Evolutionary conservation across 225 moss, liverwort and hornwort genomes (phyloP).

Genomic region (Polytrichum formosum): DNA sequence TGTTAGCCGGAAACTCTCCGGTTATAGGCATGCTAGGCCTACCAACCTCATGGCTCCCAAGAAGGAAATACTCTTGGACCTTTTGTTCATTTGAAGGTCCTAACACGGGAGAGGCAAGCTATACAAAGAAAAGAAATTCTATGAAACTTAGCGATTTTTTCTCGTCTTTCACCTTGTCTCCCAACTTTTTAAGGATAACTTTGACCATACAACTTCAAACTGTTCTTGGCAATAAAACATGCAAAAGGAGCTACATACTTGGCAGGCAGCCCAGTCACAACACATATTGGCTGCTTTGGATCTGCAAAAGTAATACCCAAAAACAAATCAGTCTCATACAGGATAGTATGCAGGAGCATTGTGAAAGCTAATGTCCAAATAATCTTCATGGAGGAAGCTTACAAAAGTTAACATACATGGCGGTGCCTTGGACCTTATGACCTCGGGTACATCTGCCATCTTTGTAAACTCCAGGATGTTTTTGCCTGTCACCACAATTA

Average conservation of each 20-base stretch:
- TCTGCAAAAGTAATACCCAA: conserved; percentile 48
- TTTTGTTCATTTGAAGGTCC: too few species aligned
- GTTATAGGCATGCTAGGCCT: too few species aligned
- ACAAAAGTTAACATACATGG: conserved; percentile 44
- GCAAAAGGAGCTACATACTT: conserved; percentile 38
- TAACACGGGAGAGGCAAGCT: too few species aligned
- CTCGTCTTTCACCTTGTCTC: too few species aligned
- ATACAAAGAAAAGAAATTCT: too few species aligned
- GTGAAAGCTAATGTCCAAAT: not conserved
- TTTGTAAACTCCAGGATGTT: conserved; percentile 80
- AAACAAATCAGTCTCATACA: not conserved
- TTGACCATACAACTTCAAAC: not conserved
- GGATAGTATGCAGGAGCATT: not conserved
- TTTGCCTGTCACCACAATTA: conserved; percentile 41
- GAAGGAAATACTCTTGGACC: too few species aligned
- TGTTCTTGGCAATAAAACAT: not conserved
- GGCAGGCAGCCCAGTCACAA: conserved; percentile 87
- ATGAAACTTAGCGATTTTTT: too few species aligned
- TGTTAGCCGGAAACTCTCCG: too few species aligned
- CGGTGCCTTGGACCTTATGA: conserved; percentile 51
- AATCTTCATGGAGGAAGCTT: conserved; percentile 3
- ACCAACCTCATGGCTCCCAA: too few species aligned
- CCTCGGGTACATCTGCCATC: conserved; percentile 61
- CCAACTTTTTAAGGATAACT: not conserved
- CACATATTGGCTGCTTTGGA: conserved; percentile 69